These are phyloP conservation scores for Echeveria elegans DNA, from an alignment of 164 flowering plant species.

Conservation along the genomic window DNA sequence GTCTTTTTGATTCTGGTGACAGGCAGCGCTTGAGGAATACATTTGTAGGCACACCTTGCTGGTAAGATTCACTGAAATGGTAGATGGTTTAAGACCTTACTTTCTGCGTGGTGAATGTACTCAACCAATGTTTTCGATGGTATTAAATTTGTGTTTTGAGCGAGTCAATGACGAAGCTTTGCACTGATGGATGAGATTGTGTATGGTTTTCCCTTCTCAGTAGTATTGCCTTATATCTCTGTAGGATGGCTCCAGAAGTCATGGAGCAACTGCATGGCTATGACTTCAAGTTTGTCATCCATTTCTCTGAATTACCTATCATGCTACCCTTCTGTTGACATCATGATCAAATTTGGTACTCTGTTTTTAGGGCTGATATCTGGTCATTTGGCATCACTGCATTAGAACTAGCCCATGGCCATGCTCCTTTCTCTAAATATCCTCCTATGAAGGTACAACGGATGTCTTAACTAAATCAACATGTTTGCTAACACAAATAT, in stretches of 20 bases:
- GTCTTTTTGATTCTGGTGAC: slow-evolving; percentile 89
- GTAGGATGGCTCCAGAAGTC: slow-evolving; percentile 99
- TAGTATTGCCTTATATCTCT: slow-evolving; percentile 8
- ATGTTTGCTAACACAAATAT: background rate
- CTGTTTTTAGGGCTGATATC: slow-evolving; percentile 77
- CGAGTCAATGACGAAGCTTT: background rate
- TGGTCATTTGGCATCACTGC: slow-evolving; percentile 99
- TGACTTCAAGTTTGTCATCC: slow-evolving; percentile 69
- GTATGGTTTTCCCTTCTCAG: background rate
- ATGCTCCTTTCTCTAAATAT: slow-evolving; percentile 97
- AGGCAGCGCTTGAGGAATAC: slow-evolving; percentile 84
- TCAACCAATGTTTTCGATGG: background rate
- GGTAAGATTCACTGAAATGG: slow-evolving; percentile 36
- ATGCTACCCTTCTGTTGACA: slow-evolving; percentile 6
- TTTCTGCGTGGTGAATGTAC: background rate
- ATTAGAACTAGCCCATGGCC: slow-evolving; percentile 98
- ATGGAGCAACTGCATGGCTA: slow-evolving; percentile 93
- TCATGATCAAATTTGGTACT: slow-evolving; percentile 13
- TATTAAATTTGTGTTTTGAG: background rate
- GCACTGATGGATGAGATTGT: background rate
- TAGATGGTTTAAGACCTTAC: background rate
- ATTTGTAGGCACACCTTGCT: slow-evolving; percentile 97
- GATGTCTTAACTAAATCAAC: background rate
- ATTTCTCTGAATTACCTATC: background rate
- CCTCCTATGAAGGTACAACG: slow-evolving; percentile 90